Percentiles rank a stretch among this genome's conserved stretches.
Conservation (phyloP, 2,329 filamentous ascomycete species). For the Mariannaea sp. region DNA sequence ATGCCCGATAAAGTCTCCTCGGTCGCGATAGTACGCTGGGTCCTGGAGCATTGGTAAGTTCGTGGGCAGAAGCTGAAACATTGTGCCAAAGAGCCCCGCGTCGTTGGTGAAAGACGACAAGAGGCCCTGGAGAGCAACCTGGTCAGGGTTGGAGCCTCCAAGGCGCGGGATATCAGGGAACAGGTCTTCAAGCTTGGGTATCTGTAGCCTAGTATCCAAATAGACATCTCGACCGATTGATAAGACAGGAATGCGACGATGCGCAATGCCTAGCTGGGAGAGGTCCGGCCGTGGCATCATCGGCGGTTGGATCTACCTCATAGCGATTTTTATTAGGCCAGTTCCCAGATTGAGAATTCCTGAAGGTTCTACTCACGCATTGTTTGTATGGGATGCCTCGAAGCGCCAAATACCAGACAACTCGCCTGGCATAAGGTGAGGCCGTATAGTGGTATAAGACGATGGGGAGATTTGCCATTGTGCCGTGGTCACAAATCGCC, state of each 20-base stretch:
- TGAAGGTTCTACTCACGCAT: constrained; percentile 58
- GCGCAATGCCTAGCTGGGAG: constrained; percentile 61
- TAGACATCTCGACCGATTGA: constrained; percentile 71
- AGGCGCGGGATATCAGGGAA: constrained; percentile 52
- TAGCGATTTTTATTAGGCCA: background rate
- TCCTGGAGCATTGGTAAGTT: constrained; percentile 60
- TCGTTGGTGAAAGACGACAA: constrained; percentile 62
- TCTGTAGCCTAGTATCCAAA: constrained; percentile 70
- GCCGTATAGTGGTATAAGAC: constrained; percentile 69
- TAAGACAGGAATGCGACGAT: constrained; percentile 72
- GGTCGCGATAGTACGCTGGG: constrained; percentile 63
- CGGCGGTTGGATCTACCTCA: constrained; percentile 63
- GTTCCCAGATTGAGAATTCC: background rate
- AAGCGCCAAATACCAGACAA: constrained; percentile 71
- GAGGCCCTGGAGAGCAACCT: constrained; percentile 57
- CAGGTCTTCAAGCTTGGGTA: constrained; percentile 64
- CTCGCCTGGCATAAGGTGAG: constrained; percentile 67
- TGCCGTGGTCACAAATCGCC: background rate
- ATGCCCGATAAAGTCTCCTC: constrained; percentile 46
- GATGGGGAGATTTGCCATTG: constrained; percentile 43
- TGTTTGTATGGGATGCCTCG: constrained; percentile 68
- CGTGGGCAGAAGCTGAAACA: constrained; percentile 60
- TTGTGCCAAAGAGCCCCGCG: constrained; percentile 59
- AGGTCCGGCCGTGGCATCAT: constrained; percentile 71
- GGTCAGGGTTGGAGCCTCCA: constrained; percentile 45